Percentiles rank a stretch among this genome's conserved stretches.
Evolutionary conservation across 1,284 basidiomycete genomes (phyloP).

Genomic region (Tremellales sp.): DNA sequence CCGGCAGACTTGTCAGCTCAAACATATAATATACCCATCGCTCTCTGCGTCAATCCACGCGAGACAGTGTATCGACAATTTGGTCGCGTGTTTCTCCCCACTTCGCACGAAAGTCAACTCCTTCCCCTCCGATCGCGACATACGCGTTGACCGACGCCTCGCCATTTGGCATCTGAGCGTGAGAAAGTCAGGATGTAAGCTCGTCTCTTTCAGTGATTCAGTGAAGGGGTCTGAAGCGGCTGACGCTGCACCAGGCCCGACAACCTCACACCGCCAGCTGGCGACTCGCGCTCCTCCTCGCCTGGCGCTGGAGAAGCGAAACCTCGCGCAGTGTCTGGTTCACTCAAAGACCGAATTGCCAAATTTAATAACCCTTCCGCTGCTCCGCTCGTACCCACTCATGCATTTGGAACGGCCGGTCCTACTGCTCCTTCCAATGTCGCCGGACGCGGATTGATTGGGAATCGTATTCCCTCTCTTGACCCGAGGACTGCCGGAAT

Average conservation of each 20-base stretch:
- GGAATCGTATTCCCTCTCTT: slow-evolving; percentile 41
- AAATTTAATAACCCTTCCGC: slow-evolving; percentile 45
- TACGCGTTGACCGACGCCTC: too few species aligned
- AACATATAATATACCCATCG: too few species aligned
- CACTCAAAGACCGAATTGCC: slow-evolving; percentile 47
- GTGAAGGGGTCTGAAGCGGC: too few species aligned
- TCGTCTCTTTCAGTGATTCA: too few species aligned
- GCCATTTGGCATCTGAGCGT: too few species aligned
- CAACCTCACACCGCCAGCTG: slow-evolving; percentile 17
- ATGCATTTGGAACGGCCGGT: slow-evolving; percentile 29
- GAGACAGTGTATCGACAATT: too few species aligned
- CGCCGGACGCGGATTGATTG: slow-evolving; percentile 34
- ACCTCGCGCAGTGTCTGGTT: slow-evolving; percentile 35
- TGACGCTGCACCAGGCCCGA: slow-evolving; percentile 6
- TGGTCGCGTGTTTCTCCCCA: too few species aligned
- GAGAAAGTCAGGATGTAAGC: too few species aligned
- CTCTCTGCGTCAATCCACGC: too few species aligned
- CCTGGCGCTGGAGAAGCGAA: slow-evolving; percentile 10
- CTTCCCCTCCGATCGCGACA: too few species aligned
- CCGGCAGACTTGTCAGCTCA: too few species aligned
- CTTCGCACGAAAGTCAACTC: too few species aligned
- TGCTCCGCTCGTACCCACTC: slow-evolving; percentile 35
- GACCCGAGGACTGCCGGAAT: slow-evolving; percentile 42
- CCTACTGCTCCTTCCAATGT: slow-evolving; percentile 12
- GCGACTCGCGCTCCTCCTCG: slow-evolving; percentile 23